Evolutionary conservation across 2,329 filamentous ascomycete species (phyloP), one percentile per base, ranked within the genome.

Genomic region (Colletotrichum destructivum): DNA sequence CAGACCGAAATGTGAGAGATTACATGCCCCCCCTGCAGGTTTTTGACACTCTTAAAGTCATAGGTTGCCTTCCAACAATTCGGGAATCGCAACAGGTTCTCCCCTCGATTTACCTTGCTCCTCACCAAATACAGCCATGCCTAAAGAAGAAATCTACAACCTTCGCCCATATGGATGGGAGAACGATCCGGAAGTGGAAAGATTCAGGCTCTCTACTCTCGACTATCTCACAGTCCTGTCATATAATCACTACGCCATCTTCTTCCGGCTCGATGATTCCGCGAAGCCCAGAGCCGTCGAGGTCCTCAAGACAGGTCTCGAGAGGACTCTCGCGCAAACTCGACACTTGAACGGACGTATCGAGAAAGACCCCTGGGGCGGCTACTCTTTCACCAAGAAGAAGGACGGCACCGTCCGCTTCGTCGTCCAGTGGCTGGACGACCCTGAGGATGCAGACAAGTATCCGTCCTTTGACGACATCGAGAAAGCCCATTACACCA

Each of bases 181-280:
- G 64, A 77, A 75, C 16, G 79, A 82, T 47, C 79, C 79, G 0
- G 77, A 79, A 3, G 80, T 81, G 47, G 81, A 84, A 67, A 75
- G 78, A 2, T 80, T 81, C 72, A 80, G 78, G 69, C 69, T 84
- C 35, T 81, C 82, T 0, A 82, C 78, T 0, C 77, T 84, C 6
- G 81, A 84, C 77, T 80, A 82, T 31, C 73, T 82, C n/a, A 74
- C 78, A 0, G 76, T 73, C 0, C 76, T 75, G 38, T 76, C 74
- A 9, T 85, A 82, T 71, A 82, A 79, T 63, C 82, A 82, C 65
- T 84, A 80, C 21, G 80, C 80, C 1, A 66, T 85, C 0, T 84
- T 84, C 71, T 85, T 85, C 74, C 77, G 76, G 6, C 62, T 84
- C 0, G 72, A 77, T 0, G 80, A 85, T 35, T 51, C 31, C 0